phyloP scores from a whole-genome alignment of 441 rosid genomes.

The Brassica hybrid region DNA sequence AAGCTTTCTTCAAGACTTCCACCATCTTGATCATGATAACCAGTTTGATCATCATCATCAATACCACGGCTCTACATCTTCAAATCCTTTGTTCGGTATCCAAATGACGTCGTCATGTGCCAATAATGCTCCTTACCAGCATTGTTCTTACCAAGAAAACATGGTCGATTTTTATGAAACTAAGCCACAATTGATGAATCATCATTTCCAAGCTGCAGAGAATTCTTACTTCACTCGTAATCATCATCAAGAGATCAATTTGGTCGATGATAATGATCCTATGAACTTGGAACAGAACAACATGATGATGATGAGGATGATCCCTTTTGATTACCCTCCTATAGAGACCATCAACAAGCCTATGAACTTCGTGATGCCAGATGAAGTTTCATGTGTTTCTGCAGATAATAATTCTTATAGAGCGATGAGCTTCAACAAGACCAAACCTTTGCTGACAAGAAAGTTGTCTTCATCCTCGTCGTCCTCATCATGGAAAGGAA shows the following conservation, averaged over 20 bases:
- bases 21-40: conserved; percentile 46
- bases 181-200: conserved; percentile 50
- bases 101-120: conserved; percentile 42
- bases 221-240: conserved; percentile 35
- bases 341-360: conserved; percentile 44
- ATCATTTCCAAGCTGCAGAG: conserved; percentile 49
- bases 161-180: conserved; percentile 59
- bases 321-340: conserved; percentile 44
- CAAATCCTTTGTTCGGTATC: conserved; percentile 47
- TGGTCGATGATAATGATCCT: conserved; percentile 36
- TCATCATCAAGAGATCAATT: conserved; percentile 38
- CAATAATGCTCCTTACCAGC: conserved; percentile 54
- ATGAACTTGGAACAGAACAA: conserved; percentile 46
- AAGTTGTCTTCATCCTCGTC: conserved; percentile 42
- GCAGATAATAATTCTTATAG: conserved; percentile 46
- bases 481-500: conserved; percentile 51
- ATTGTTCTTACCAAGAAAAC: conserved; percentile 44
- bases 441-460: conserved; percentile 40
- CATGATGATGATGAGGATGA: conserved; percentile 42
- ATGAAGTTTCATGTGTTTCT: conserved; percentile 66
- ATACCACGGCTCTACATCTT: conserved; percentile 37
- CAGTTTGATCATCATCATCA: conserved; percentile 37
- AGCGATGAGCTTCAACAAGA: conserved; percentile 44
- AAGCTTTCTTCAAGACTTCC: conserved; percentile 57
- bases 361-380: conserved; percentile 51